These are phyloP conservation scores for Vitis labrusca DNA, from an alignment of 164 flowering plant species.

Conservation along the genomic window DNA sequence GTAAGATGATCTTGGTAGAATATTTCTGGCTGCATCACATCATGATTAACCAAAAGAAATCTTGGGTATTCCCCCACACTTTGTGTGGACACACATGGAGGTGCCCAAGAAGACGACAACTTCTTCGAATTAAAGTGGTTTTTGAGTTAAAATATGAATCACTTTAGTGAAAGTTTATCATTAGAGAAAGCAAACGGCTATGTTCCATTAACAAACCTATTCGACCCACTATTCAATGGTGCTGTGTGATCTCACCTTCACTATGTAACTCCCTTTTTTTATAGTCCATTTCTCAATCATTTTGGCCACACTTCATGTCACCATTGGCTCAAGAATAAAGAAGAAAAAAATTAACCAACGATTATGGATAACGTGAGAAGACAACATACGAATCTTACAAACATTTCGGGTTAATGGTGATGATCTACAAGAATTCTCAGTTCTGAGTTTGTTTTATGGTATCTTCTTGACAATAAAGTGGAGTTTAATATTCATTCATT, in stretches of 20 bases:
- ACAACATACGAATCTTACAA: no score
- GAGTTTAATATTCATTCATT: no score
- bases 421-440: no score
- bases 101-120: conserved; percentile 13
- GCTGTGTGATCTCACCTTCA: conserved; percentile 23
- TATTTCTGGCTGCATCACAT: no score
- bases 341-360: neutral
- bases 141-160: neutral
- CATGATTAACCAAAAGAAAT: conserved; percentile 13
- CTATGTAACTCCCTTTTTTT: neutral
- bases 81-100: conserved; percentile 8
- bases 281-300: conserved; percentile 14
- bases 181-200: conserved; percentile 7
- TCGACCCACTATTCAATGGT: conserved; percentile 4
- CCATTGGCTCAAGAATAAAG: neutral
- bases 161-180: conserved; percentile 1
- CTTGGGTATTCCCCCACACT: conserved; percentile 6
- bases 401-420: no score
- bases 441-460: no score
- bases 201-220: neutral
- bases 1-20: neutral
- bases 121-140: conserved; percentile 7
- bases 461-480: no score
- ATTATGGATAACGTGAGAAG: neutral
- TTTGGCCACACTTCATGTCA: neutral